Evolutionary conservation across 1,284 basidiomycete species (phyloP), one percentile per base, ranked within the genome.

Genomic region (Thelephora terrestris): DNA sequence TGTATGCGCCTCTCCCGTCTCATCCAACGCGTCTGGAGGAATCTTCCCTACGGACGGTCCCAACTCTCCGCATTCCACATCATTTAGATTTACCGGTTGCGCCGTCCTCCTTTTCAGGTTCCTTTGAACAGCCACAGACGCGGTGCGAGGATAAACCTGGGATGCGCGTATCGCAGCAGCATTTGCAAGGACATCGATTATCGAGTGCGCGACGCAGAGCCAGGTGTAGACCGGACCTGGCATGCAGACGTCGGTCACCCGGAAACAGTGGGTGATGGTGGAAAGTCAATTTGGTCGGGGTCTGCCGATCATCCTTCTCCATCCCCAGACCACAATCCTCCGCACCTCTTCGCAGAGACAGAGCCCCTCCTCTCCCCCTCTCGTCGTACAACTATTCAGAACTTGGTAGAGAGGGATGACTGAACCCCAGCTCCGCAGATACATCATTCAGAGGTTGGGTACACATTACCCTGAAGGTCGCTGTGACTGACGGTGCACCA

Each of bases 211-310:
- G 32, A 83, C 81, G 57, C 79, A 81, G 49, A 82, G 61, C 78
- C 79, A 84, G 68, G 79, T 82, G 65, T 75, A 85, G 21, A 72
- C 73, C 40, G 80, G 75, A 40, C 81, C 74, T 45, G 83, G 79
- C 29, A 54, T 80, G 79, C 81, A 85, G 84, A 24, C 6, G 21
- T 38, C 21, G 10, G 23, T 10, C 29, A 14, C 29, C 29, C 29
- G 14, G 29, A 3, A 32, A 32, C 14, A 6, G 29, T 32, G 29
- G n/a, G 29, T 32, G 12, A 12, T 10, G 9, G 29, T 32, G 7
- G 7, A 14, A 32, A 12, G 3, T 10, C 7, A 32, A 12, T 10
- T 14, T 10, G 9, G 29, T 32, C 29, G 29, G 29, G 14, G 12
- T 32, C 12, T 5, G 29, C 29, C 29, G 29, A 32, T 32, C 12